Conservation (phyloP, 1,284 basidiomycete species). For the Ganoderma multipileum region DNA sequence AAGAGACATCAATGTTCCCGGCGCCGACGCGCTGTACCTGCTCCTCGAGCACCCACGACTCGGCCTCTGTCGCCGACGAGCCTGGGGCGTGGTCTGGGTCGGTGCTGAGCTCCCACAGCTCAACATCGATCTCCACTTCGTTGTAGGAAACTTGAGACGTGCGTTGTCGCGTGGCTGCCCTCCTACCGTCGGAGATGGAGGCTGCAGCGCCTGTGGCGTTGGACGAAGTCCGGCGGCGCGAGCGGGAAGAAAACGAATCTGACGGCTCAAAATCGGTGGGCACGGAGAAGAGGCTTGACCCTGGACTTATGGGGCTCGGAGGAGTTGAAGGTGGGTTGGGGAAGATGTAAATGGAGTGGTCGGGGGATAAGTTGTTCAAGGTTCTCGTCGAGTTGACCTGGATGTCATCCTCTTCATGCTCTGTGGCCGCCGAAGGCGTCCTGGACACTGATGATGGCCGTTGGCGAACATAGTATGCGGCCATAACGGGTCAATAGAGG, state of each 20-base stretch:
- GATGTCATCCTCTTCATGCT: not conserved
- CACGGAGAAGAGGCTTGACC: constrained; percentile 37
- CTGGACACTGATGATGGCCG: constrained; percentile 18
- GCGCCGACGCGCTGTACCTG: constrained; percentile 35
- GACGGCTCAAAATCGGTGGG: constrained; percentile 32
- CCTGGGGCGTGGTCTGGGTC: constrained; percentile 19
- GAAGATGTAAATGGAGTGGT: constrained; percentile 45
- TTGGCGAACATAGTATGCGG: constrained; percentile 33
- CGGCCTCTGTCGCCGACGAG: constrained; percentile 24
- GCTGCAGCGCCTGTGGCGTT: constrained; percentile 12
- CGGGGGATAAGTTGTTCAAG: constrained; percentile 27
- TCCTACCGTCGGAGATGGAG: not conserved
- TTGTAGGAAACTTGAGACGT: constrained; percentile 16
- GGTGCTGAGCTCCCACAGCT: constrained; percentile 39
- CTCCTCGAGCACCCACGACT: constrained; percentile 37
- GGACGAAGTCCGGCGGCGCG: constrained; percentile 18
- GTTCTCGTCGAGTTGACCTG: not conserved
- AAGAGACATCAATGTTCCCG: constrained; percentile 26
- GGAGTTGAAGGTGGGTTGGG: constrained; percentile 41
- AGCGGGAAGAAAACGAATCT: constrained; percentile 19
- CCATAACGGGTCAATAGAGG: constrained; percentile 31
- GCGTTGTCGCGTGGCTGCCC: constrained; percentile 4
- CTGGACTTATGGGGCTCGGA: constrained; percentile 38
- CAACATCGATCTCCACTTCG: constrained; percentile 33
- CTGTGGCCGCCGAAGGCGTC: not conserved